A percentile compares a stretch with the other conserved stretches of the same genome.
Conservation (phyloP, 2,329 filamentous ascomycete species). For the Aspergillus sp. region DNA sequence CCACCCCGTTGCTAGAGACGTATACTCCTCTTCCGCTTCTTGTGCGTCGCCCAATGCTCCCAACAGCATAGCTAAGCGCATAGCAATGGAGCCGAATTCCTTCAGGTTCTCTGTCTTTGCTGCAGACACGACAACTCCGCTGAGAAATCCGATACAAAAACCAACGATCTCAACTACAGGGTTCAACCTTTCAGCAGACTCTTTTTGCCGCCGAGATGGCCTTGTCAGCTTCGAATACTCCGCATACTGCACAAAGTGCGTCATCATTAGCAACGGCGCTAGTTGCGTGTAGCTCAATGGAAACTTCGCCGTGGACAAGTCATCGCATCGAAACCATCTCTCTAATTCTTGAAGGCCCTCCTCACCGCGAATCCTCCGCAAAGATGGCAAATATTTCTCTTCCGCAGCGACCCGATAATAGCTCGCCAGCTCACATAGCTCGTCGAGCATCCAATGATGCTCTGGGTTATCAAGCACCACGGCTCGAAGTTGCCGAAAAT, state of each 20-base stretch:
- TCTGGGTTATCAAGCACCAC: slow-evolving; percentile 13
- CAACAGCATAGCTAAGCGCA: slow-evolving; percentile 15
- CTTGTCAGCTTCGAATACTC: slow-evolving; percentile 9
- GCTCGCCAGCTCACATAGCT: slow-evolving; percentile 12
- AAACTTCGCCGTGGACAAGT: slow-evolving; percentile 9
- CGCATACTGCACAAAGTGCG: slow-evolving; percentile 16
- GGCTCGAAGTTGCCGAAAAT: slow-evolving; percentile 14
- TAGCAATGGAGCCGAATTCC: slow-evolving; percentile 12
- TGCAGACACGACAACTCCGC: slow-evolving; percentile 13
- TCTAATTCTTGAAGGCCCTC: slow-evolving; percentile 9
- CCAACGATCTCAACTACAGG: slow-evolving; percentile 15
- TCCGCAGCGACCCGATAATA: slow-evolving; percentile 11
- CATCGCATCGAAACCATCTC: slow-evolving; percentile 13
- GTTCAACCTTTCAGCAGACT: neutral
- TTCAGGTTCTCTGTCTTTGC: slow-evolving; percentile 1
- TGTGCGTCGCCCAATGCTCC: slow-evolving; percentile 18
- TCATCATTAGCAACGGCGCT: slow-evolving; percentile 20
- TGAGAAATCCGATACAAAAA: slow-evolving; percentile 21
- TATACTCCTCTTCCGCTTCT: slow-evolving; percentile 15
- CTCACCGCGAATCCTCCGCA: slow-evolving; percentile 3
- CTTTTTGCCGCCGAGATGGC: neutral
- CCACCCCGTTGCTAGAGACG: slow-evolving; percentile 16
- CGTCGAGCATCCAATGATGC: slow-evolving; percentile 17
- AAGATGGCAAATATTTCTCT: slow-evolving; percentile 1
- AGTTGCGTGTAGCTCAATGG: slow-evolving; percentile 19